Evolutionary conservation across 192 early-diverging fungal species (phyloP).

Genomic region (Obelidium mucronatum): DNA sequence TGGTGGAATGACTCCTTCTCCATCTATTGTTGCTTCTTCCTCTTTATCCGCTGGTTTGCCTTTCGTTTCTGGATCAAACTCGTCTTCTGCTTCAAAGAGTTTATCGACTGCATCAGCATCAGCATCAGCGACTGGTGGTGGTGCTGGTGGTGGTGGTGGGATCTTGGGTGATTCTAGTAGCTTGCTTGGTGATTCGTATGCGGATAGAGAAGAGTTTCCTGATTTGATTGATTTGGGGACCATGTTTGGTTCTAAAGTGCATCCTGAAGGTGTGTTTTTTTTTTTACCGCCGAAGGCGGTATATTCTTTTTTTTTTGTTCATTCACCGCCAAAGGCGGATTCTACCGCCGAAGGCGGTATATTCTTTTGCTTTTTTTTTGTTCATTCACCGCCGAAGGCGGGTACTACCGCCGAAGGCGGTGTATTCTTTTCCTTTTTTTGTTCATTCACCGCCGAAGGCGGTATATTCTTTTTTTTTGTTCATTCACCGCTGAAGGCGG

Average conservation of each 20-base stretch:
- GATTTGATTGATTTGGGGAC: conserved; percentile 34
- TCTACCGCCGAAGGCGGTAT: too few relatives aligned
- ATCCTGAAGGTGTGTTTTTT: neutral
- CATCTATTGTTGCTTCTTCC: neutral
- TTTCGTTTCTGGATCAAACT: neutral
- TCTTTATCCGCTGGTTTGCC: neutral
- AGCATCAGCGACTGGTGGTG: neutral
- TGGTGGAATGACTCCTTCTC: neutral
- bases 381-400: too few relatives aligned
- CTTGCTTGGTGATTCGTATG: conserved; percentile 11
- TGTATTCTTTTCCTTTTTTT: too few relatives aligned
- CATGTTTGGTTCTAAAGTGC: conserved; percentile 36
- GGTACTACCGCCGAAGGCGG: too few relatives aligned
- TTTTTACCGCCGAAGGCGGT: neutral
- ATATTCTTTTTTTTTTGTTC: neutral
- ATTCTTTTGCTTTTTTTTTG: too few relatives aligned
- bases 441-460: too few relatives aligned
- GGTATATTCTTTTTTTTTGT: too few relatives aligned
- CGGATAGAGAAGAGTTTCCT: conserved; percentile 34
- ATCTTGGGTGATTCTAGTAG: conserved; percentile 6
- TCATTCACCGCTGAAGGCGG: too few relatives aligned
- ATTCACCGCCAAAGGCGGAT: too few relatives aligned
- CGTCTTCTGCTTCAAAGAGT: neutral
- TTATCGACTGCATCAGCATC: neutral
- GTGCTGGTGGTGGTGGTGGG: neutral